Conservation (phyloP, 345 rosid genomes). For the Raphanus sativus region DNA sequence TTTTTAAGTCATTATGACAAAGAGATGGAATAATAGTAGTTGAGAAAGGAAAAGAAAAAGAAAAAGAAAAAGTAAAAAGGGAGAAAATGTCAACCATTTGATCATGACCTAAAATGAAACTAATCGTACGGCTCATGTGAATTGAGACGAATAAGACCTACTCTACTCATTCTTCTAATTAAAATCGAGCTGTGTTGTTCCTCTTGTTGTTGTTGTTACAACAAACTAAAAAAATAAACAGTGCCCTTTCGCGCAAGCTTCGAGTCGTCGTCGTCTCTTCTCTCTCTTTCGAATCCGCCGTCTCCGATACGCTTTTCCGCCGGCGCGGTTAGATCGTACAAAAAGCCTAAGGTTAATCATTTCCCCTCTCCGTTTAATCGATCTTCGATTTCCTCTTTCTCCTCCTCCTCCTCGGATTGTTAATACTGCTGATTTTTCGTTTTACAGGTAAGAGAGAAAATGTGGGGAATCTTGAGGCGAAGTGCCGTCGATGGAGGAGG, state of each 20-base stretch:
- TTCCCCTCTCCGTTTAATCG: not conserved
- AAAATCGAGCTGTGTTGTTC: not conserved
- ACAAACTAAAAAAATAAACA: not conserved
- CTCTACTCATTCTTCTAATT: not conserved
- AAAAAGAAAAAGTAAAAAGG: not conserved
- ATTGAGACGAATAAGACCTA: slow-evolving; percentile 1
- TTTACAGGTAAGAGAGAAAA: slow-evolving; percentile 36
- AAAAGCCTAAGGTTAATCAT: slow-evolving; percentile 11
- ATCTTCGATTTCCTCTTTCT: not conserved
- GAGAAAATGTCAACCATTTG: slow-evolving; percentile 29
- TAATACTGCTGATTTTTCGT: not conserved
- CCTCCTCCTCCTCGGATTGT: no score
- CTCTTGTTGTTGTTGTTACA: not conserved
- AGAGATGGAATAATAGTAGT: not conserved
- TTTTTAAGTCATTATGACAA: not conserved
- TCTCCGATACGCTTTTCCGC: slow-evolving; percentile 21
- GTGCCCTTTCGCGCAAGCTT: slow-evolving; percentile 39
- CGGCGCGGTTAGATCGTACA: slow-evolving; percentile 29
- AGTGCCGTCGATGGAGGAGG: slow-evolving; percentile 48
- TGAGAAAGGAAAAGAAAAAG: not conserved
- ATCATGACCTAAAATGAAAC: not conserved
- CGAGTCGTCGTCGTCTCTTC: slow-evolving; percentile 33
- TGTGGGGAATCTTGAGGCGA: slow-evolving; percentile 64
- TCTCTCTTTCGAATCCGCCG: slow-evolving; percentile 30
- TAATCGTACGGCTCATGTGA: slow-evolving; percentile 28